Evolutionary conservation across 1,139 yeast genomes (phyloP), one percentile per base, ranked within the genome.

Genomic region (Yamadazyma trypodendri): DNA sequence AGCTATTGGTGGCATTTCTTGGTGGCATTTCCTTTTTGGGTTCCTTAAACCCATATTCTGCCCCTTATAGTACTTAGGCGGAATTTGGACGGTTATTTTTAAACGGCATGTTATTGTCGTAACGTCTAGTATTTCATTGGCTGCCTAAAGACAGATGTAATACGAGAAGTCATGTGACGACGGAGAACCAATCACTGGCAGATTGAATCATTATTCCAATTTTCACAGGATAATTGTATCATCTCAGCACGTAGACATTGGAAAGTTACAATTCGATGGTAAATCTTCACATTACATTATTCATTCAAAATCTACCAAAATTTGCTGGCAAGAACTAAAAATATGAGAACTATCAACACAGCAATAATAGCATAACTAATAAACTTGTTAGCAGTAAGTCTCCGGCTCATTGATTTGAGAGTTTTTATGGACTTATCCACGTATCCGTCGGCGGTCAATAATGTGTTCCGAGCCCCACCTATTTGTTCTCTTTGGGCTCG

Each of bases 281-380:
- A 6, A 24, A 24, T n/a, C 28, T 24, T 6, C n/a, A 7, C n/a
- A 7, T 11, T 24, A 24, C 29, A 27, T 27, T 14, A 27, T 16
- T 27, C 25, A 23, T 23, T 23, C 10, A 23, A 23, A 6, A 23
- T 23, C 34, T 48, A 84, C 77, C 83, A 77, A 59, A 92, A 88
- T 61, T 92, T 92, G 56, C 92, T 83, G 39, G 87, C 89, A 46
- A 92, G 71, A 17, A 90, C 97, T 48, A 94, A 72, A 46, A 92
- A 68, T 40, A 94, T 94, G 52, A 94, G 73, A 40, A 92, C 58
- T 6, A 92, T 80, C 54, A 94, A 75, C 12, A 92, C 90, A 2
- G 86, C 96, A 42, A 94, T 92, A 42, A 94, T 92, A n/a, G 95
- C 96, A 53, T 89, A 88, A 42, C 96, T 89, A 45, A 94, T 87